Evolutionary conservation across 73 alveolate species (phyloP).

Genomic region (Paramecium sexaurelia): DNA sequence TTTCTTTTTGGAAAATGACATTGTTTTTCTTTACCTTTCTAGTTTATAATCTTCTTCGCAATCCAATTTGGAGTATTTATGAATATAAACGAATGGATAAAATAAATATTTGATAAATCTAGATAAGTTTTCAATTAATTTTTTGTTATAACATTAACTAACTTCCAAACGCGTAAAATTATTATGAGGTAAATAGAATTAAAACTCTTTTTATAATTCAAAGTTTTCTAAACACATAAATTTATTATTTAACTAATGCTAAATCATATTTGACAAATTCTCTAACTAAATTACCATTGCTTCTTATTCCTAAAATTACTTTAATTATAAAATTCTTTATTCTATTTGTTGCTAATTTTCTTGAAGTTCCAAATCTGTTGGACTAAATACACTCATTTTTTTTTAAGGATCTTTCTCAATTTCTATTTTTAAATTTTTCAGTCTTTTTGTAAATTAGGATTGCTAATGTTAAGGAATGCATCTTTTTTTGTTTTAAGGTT

Average conservation of each 20-base stretch:
- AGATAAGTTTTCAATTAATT: not conserved
- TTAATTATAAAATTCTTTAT: not conserved
- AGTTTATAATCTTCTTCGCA: not conserved
- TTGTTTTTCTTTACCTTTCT: constrained; percentile 4
- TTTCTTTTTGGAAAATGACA: not conserved
- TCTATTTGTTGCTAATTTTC: not conserved
- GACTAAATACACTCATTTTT: not conserved
- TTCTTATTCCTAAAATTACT: not conserved
- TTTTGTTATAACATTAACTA: not conserved
- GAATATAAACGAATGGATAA: constrained; percentile 3
- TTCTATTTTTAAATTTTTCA: not conserved
- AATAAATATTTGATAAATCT: constrained; percentile 17
- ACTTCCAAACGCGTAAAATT: not conserved
- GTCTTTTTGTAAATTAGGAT: not conserved
- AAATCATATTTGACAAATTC: not conserved
- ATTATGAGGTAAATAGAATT: constrained; percentile 21
- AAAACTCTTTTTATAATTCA: not conserved
- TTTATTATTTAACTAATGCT: not conserved
- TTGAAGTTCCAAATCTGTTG: not conserved
- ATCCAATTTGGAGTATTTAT: not conserved
- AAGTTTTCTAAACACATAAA: not conserved
- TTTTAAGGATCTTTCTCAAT: constrained; percentile 7
- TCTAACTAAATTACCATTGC: not conserved
- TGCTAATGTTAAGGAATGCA: not conserved
- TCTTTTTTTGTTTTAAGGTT: not conserved